Evolutionary conservation across 495 filamentous ascomycete species (phyloP), one percentile per base, ranked within the genome.

Genomic region (Penicillium egyptiacum): DNA sequence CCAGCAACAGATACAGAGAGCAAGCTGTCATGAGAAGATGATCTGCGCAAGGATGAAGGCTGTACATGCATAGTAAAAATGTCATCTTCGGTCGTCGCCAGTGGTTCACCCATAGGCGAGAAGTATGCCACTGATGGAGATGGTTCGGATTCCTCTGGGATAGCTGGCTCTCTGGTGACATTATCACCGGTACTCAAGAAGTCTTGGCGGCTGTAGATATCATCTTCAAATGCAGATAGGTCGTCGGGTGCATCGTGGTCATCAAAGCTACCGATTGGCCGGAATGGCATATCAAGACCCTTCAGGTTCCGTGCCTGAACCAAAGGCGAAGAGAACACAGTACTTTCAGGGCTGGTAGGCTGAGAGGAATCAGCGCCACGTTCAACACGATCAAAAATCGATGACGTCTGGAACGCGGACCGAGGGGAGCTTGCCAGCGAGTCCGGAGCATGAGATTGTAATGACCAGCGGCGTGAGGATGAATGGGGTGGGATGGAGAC

Each of bases 401-500:
- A 87, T 8, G 90, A 88, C 20, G 84, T 84, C 14, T 86, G 82
- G 65, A 85, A 86, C 16, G 79, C 84, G 3, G 91, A 93, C 23
- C 80, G 81, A 4, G 93, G 92, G 3, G 92, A 96, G 65, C 84
- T 91, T 4, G 91, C 85, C n/a, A 86, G 74, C 0, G 92, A 93
- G 10, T 90, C 91, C 0, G 80, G 63, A 4, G 81, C 74, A n/a
- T 87, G 83, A 8, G 88, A 86, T 45, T 88, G 81, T 11, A 82
- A 65, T 0, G 90, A 90, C 85, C 85, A 91, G 22, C 83, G 81
- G 30, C 80, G 75, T 2, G 75, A 61, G 1, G 65, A 67, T 58
- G 79, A 30, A 58, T 76, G 59, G 57, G 79, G 69, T 58, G 83
- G 77, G 56, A 88, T 77, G 14, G 84, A 82, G 61, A 81, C 81